Percentiles rank a stretch among this genome's conserved stretches.
These are phyloP conservation scores for Pisolithus microcarpus DNA, from an alignment of 768 basidiomycete species.

Conservation along the genomic window DNA sequence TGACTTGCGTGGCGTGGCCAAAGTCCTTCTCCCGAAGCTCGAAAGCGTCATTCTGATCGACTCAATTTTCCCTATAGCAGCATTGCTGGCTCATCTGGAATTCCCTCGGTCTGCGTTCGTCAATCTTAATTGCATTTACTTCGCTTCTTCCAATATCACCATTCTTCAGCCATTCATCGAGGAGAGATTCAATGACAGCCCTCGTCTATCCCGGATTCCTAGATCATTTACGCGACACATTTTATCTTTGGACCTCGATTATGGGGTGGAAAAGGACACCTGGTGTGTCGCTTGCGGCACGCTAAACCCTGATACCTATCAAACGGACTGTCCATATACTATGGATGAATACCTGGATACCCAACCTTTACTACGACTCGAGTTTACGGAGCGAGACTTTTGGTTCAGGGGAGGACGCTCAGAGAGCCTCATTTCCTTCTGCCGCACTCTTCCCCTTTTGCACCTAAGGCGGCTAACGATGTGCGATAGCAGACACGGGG, in stretches of 20 bases:
- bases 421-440: constrained; percentile 11
- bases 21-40: not conserved
- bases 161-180: not conserved
- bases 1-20: not conserved
- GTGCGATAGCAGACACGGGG: too few relatives aligned
- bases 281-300: not conserved
- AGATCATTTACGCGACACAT: not conserved
- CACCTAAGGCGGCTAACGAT: constrained; percentile 8
- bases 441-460: constrained; percentile 8
- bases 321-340: not conserved
- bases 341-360: constrained; percentile 1
- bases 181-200: not conserved
- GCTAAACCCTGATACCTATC: not conserved
- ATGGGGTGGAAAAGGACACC: not conserved
- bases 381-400: not conserved
- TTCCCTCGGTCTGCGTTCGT: not conserved
- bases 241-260: not conserved
- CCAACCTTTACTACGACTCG: constrained; percentile 13
- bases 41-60: not conserved
- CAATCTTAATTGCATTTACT: not conserved
- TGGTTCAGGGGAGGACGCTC: constrained; percentile 4
- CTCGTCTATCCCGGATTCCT: not conserved
- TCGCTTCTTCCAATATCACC: not conserved
- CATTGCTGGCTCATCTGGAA: not conserved
- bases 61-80: not conserved